phyloP scores from a whole-genome alignment of 192 early-diverging fungal genomes.

The Mortierella alpina region DNA sequence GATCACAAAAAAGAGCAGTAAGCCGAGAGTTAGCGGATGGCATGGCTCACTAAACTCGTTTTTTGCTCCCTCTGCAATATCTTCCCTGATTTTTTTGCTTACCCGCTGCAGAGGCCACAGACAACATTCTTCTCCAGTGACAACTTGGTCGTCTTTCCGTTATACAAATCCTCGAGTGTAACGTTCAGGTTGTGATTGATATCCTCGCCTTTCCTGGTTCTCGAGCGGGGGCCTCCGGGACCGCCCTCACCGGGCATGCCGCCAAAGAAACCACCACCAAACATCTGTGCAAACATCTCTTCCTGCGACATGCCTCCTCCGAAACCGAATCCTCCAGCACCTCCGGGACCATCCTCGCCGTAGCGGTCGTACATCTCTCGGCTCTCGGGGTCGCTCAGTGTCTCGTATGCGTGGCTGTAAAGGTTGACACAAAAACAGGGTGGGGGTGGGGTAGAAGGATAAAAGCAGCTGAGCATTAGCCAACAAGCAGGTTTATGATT shows the following conservation, averaged over 20 bases:
- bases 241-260: conserved; percentile 26
- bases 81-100: conserved; percentile 15
- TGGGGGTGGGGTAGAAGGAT: neutral
- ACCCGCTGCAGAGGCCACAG: conserved; percentile 74
- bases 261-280: conserved; percentile 68
- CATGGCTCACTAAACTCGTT: conserved; percentile 2
- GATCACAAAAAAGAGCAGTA: neutral
- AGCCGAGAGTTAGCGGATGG: neutral
- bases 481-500: neutral
- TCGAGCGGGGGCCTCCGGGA: conserved; percentile 30
- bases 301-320: conserved; percentile 77
- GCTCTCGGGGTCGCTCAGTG: conserved; percentile 83
- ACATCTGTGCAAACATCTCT: conserved; percentile 88
- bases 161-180: conserved; percentile 94
- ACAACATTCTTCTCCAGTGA: conserved; percentile 84
- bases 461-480: neutral
- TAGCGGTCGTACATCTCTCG: conserved; percentile 90
- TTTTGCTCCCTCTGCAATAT: neutral
- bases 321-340: conserved; percentile 66
- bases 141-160: conserved; percentile 85
- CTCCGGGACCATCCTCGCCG: conserved; percentile 88
- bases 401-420: conserved; percentile 85
- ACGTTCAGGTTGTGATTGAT: conserved; percentile 83
- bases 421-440: neutral
- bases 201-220: conserved; percentile 60